Conservation (phyloP, 352 stramenopile species). For the Phytophthora cajani region DNA sequence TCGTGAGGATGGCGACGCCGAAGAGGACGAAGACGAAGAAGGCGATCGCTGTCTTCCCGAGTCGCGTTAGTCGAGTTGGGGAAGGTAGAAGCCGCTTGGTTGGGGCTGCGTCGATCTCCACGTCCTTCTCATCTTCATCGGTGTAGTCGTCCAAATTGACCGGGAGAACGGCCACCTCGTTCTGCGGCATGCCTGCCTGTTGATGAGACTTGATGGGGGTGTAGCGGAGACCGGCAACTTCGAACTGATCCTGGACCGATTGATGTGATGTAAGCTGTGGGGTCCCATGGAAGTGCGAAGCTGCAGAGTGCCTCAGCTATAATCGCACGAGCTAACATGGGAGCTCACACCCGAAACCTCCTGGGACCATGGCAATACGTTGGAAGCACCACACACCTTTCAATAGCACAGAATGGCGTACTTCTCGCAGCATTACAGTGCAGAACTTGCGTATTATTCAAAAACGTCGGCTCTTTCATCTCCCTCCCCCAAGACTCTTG, state of each 20-base stretch:
- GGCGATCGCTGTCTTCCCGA: slow-evolving; percentile 3
- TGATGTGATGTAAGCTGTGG: not conserved
- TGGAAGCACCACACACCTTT: not conserved
- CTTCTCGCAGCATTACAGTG: not conserved
- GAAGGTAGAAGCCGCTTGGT: not conserved
- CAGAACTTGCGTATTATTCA: not conserved
- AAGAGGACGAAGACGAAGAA: slow-evolving; percentile 7
- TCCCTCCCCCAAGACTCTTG: not conserved
- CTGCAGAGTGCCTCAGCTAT: not conserved
- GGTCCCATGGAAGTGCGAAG: not conserved
- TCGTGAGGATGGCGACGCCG: slow-evolving; percentile 4
- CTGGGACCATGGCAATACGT: not conserved
- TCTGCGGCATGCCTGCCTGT: not conserved
- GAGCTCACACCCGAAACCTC: not conserved
- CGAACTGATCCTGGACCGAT: not conserved
- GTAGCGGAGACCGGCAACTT: not conserved
- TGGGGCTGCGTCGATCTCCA: not conserved
- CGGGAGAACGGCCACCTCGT: not conserved
- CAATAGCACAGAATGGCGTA: not conserved
- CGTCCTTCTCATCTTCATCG: not conserved
- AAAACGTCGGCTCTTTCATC: not conserved
- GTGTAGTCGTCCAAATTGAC: not conserved
- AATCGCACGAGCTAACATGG: not conserved
- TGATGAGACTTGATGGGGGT: not conserved
- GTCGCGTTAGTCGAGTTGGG: not conserved